Base-by-base conservation (phyloP, 2,329 filamentous ascomycete species). In the Mollisia scopiformis region DNA sequence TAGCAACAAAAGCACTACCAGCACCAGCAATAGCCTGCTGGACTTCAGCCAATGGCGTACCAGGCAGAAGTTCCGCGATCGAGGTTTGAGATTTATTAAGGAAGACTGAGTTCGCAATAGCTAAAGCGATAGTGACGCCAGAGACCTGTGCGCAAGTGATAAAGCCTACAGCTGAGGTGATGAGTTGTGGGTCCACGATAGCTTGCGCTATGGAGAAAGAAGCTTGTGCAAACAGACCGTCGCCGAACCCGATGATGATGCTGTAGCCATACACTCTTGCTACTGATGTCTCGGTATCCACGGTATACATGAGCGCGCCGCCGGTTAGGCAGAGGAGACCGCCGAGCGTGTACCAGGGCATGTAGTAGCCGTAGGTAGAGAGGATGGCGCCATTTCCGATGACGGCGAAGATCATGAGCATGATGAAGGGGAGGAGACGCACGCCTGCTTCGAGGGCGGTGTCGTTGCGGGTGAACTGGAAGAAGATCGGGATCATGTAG, bases 381-480 rank as follows among this genome's bases (percentile, higher is more conserved):
- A 76, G 64, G n/a, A 74, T 59, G 2, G 63, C 66, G 30, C 76
- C 76, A 21, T 74, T 71, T 11, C 64, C 19, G 30, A 77, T 71
- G n/a, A 74, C 69, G 11, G 69, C 68, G 37, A 76, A 64, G 14
- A 75, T 72, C 57, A 77, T 68, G 6, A 73, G 64, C 30, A 76
- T 59, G 59, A 77, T 73, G n/a, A 74, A 66, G 2, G 75, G 75
- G 0, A 78, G 67, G 16, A 76, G 71, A 7, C 75, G 68, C 14
- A 78, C 72, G 39, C 73, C 73, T 11, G 75, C 70, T 58, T 77
- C 84, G 14, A 83, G 79, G 7, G 79, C 79, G 1, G 77, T 75
- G 27, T 82, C 74, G 39, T 76, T 77, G 11, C 79, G 76, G 35
- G 83, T 80, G 58, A 82, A 82, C 53, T 82, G 80, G 55, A 82